Evolutionary conservation across 169 alveolate species (phyloP), one percentile per base, ranked within the genome.

Genomic region (Plasmodium gaboni): DNA sequence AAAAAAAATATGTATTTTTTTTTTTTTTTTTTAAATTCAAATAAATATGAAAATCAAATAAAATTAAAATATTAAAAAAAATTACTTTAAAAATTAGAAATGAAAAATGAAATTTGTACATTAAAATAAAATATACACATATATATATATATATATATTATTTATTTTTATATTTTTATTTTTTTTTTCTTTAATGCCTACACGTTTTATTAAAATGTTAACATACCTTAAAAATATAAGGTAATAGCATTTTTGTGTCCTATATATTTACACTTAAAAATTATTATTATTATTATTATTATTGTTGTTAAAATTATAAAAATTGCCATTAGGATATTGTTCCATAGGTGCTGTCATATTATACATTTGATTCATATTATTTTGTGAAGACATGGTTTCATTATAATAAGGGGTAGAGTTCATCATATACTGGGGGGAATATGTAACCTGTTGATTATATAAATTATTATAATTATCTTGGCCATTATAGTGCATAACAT

Each of bases 311-410:
- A 72, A 61, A 83, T 15, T 68, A 65, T 67, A 68, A 61, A 83
- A 83, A 51, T 46, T 67, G 9, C 64, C 72, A 38, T 83, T 68
- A 8, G 60, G 83, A 38, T 53, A 83, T 15, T 68, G 24, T 17
- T 83, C 91, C 91, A 83, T 83, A 32, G 85, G 85, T 44, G 42
- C 12, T 17, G 60, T 63, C 26, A 65, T 74, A 15, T 71, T 61
- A 61, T 67, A 68, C 73, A 83, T 15, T 68, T 67, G 32, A 32
- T 83, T 83, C 26, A 68, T 55, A 83, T 72, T 63, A 32, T 83
- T 83, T 63, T 68, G 85, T 17, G 74, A 38, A 13, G 64, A 13
- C 74, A 65, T 60, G n/a, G 17, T 3, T 28, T 12, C 24, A 65
- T 24, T 24, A 32, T 10, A 76, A 38, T 38, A 64, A 64, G 53